A percentile compares a stretch with the other conserved stretches of the same genome.
phyloP scores from a whole-genome alignment of 108 stramenopile genomes.

The Skeletonema menzelii region DNA sequence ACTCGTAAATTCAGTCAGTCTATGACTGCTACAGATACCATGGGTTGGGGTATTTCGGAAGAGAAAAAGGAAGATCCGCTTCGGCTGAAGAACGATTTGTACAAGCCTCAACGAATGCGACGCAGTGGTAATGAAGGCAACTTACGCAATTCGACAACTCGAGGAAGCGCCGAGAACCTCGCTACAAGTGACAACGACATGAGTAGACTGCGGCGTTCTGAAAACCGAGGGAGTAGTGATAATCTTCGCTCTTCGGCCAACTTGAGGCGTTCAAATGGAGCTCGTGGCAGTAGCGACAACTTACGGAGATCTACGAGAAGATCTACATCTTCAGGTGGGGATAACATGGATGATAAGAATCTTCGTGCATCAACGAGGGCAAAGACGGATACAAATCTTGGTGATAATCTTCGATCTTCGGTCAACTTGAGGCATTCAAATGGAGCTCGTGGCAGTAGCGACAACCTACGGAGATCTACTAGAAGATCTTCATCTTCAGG shows the following conservation, averaged over 20 bases:
- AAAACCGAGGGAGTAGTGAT: background rate
- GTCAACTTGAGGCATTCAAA: background rate
- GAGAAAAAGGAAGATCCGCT: background rate
- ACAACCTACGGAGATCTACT: background rate
- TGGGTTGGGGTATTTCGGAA: background rate
- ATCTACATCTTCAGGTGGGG: slow-evolving; percentile 3
- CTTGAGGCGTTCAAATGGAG: background rate
- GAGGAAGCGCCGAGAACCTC: background rate
- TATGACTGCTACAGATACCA: background rate
- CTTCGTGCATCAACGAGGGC: background rate
- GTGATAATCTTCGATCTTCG: background rate
- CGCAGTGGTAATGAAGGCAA: background rate
- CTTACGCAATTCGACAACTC: background rate
- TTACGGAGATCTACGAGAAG: background rate
- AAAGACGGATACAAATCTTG: background rate
- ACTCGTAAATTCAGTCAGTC: background rate
- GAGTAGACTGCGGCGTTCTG: background rate
- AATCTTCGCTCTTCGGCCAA: background rate
- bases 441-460: background rate
- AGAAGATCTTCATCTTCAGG: background rate
- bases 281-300: background rate
- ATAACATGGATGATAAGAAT: background rate
- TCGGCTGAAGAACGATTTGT: background rate
- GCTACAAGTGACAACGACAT: background rate
- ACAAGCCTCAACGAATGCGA: background rate